phyloP scores from a whole-genome alignment of 306 rosid genomes.

The barrel medic (Medicago truncatula) region DNA sequence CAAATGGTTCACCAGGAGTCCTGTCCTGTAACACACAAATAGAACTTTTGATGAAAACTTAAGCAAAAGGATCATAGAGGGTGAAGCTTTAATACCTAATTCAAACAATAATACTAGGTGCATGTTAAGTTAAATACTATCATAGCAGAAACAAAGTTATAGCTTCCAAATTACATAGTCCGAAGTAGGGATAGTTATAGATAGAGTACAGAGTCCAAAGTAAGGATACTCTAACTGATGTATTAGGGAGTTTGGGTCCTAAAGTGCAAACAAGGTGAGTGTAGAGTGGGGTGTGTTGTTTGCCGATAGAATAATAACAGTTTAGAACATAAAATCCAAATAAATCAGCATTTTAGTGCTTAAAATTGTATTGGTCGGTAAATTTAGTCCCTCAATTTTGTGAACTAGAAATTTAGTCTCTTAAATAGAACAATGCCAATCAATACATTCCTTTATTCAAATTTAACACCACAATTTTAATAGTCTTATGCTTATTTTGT shows the following conservation, averaged over 20 bases:
- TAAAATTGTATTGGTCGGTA: not conserved
- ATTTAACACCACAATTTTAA: not conserved
- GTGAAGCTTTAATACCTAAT: conserved; percentile 5
- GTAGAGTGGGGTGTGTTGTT: not conserved
- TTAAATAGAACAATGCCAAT: not conserved
- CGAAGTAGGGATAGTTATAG: too few relatives aligned
- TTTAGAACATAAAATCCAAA: not conserved
- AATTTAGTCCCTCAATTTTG: not conserved
- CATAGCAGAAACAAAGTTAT: conserved; percentile 18
- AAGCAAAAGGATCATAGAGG: conserved; percentile 11
- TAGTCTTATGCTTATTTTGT: not conserved
- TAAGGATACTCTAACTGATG: not conserved
- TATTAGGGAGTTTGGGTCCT: conserved; percentile 7
- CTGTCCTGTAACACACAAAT: conserved; percentile 63
- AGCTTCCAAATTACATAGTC: not conserved
- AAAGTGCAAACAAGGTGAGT: not conserved
- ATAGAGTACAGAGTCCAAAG: too few relatives aligned
- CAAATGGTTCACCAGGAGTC: conserved; percentile 85
- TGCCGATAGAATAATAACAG: not conserved
- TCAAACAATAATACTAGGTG: conserved; percentile 25
- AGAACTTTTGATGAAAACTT: conserved; percentile 10
- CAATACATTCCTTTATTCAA: not conserved
- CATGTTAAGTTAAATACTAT: conserved; percentile 9
- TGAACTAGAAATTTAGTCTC: too few relatives aligned
- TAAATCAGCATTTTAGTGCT: not conserved